These are phyloP conservation scores for Leishmania aethiopica DNA, from an alignment of 208 protist genomes.

Conservation along the genomic window DNA sequence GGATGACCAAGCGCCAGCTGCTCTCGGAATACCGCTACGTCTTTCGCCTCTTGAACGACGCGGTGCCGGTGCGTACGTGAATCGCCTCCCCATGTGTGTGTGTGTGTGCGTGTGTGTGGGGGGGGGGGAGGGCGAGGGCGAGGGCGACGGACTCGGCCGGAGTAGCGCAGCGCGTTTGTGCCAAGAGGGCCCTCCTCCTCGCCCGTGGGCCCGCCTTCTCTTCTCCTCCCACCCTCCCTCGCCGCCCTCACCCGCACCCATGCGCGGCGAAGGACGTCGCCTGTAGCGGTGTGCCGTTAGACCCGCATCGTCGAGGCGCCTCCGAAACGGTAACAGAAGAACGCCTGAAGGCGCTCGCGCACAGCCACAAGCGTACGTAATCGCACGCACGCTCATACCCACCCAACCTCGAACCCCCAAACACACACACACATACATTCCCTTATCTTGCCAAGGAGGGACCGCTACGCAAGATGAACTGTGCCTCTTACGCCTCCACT, in stretches of 20 bases:
- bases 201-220: neutral
- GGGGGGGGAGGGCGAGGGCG: too few relatives aligned
- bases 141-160: neutral
- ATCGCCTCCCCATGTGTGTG: neutral
- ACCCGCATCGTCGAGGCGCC: neutral
- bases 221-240: neutral
- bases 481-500: neutral
- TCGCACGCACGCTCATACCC: too few relatives aligned
- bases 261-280: neutral
- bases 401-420: neutral
- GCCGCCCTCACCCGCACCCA: neutral
- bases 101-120: neutral
- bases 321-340: neutral
- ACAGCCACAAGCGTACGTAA: neutral
- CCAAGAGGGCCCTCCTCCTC: neutral
- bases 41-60: slow-evolving; percentile 70
- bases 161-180: neutral
- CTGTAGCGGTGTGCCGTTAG: neutral
- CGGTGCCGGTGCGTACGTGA: slow-evolving; percentile 27
- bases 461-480: neutral
- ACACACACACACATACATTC: neutral
- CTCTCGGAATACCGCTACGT: slow-evolving; percentile 69
- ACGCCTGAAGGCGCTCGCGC: neutral
- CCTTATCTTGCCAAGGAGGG: neutral
- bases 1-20: slow-evolving; percentile 42